A percentile compares a stretch with the other conserved stretches of the same genome.
phyloP scores from a whole-genome alignment of 1,284 basidiomycete genomes.

The Puccinia novopanici region DNA sequence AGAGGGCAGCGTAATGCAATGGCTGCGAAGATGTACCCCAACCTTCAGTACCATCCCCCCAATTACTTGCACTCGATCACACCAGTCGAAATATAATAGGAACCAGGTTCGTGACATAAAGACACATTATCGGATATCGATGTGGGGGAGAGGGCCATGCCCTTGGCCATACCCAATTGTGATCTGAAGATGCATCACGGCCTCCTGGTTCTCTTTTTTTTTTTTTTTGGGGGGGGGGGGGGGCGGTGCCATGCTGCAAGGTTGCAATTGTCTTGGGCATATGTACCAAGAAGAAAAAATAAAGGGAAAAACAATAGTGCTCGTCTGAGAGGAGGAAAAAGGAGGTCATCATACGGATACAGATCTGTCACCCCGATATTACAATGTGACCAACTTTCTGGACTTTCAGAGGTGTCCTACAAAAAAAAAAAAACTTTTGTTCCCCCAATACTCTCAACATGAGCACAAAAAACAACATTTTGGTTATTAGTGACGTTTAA shows the following conservation, averaged over 20 bases:
- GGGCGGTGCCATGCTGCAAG: neutral
- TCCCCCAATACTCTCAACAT: no score
- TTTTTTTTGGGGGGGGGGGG: neutral
- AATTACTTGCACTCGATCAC: constrained; percentile 7
- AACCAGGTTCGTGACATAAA: neutral
- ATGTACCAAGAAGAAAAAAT: no score
- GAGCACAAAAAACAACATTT: no score
- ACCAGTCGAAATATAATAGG: neutral
- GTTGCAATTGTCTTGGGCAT: neutral
- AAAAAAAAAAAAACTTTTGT: no score
- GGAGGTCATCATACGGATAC: neutral
- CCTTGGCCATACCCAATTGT: neutral
- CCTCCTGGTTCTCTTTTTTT: neutral
- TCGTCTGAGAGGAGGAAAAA: neutral
- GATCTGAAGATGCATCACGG: neutral
- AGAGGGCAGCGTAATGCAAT: neutral
- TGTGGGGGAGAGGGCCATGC: neutral
- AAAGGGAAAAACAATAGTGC: no score
- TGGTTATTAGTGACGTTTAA: no score
- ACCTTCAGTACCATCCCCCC: neutral
- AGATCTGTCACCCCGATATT: no score
- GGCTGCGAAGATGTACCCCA: neutral
- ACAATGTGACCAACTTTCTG: no score
- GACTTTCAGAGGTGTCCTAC: no score
- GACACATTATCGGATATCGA: neutral